Percentiles rank a stretch among this genome's conserved stretches.
Evolutionary conservation across 176 grass and related monocot genomes (phyloP).

Genomic region (Lolium multiflorum): DNA sequence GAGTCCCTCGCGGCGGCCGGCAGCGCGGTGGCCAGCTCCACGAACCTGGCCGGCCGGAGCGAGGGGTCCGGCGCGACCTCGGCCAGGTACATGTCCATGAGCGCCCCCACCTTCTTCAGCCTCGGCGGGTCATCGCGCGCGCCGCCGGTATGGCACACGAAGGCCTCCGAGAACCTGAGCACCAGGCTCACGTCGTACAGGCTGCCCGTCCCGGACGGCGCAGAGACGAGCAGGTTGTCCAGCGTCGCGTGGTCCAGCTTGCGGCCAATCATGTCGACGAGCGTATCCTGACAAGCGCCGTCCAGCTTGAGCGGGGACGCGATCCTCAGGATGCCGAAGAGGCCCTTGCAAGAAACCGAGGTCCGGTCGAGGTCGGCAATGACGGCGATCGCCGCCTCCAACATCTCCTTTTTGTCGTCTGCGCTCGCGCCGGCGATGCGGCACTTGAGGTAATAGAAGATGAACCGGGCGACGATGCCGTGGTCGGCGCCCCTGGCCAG

Average conservation of each 20-base stretch:
- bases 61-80: constrained; percentile 87
- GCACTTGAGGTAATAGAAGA: constrained; percentile 87
- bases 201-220: constrained; percentile 50
- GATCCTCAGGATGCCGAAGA: constrained; percentile 85
- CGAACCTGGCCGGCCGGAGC: constrained; percentile 69
- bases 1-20: constrained; percentile 75
- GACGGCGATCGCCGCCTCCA: constrained; percentile 54
- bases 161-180: constrained; percentile 71
- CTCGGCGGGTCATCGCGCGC: constrained; percentile 31
- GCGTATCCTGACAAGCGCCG: constrained; percentile 41
- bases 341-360: constrained; percentile 76
- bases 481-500: constrained; percentile 66
- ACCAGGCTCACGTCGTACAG: constrained; percentile 81
- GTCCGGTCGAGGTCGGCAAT: constrained; percentile 63
- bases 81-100: constrained; percentile 85
- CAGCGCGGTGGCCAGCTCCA: constrained; percentile 65
- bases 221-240: constrained; percentile 85
- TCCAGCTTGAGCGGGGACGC: constrained; percentile 56
- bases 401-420: constrained; percentile 63
- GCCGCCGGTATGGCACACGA: constrained; percentile 42
- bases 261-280: constrained; percentile 80
- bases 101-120: constrained; percentile 71
- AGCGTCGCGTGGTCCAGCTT: constrained; percentile 86
- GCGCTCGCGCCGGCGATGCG: constrained; percentile 37
- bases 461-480: constrained; percentile 61